Base-by-base conservation (phyloP, 805 yeast species). In the Ogataea haglerorum region DNA sequence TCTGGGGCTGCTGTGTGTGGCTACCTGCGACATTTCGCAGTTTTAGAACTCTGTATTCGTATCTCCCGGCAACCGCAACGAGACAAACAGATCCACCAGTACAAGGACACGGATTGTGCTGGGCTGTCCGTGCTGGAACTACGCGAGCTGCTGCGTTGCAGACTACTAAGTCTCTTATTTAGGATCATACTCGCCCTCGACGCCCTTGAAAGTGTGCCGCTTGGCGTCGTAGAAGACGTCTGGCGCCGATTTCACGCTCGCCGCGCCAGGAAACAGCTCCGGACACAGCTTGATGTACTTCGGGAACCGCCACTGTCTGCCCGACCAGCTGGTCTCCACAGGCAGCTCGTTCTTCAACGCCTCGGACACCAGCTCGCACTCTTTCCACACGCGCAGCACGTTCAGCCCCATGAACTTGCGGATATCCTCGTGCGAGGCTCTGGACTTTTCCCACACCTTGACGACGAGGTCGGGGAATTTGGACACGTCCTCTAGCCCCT, bases 401-500 rank as follows among this genome's bases (percentile, higher is more conserved):
- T 72, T 72, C 27, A 64, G 52, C 0, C 77, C 76, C 70, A 70
- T 69, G 10, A 72, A 45, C 42, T 62, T 63, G 4, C 59, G 34
- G 17, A 72, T 65, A 29, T 73, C 64, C n/a, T 66, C 71, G 25
- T 69, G 72, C 2, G 69, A 53, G 2, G 77, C 76, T 9, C 63
- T 64, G 3, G 53, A 36, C 7, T 42, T 46, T 31, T 51, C 52
- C 52, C 57, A 52, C 22, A 50, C 57, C 43, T 60, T 63, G 36
- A 72, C 52, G 68, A 54, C 75, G 35, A 75, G 57, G 30, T 72
- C 76, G 0, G 79, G 79, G 46, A 72, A 74, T 50, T 73, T 73
- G n/a, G 77, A 70, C 1, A 73, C 78, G 48, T 73, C 78, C 47
- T 73, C 79, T 19, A 75, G 53, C 0, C 77, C 78, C 10, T 42